Base-by-base conservation (phyloP, 257 asterid species). In the Schizonepeta tenuifolia region DNA sequence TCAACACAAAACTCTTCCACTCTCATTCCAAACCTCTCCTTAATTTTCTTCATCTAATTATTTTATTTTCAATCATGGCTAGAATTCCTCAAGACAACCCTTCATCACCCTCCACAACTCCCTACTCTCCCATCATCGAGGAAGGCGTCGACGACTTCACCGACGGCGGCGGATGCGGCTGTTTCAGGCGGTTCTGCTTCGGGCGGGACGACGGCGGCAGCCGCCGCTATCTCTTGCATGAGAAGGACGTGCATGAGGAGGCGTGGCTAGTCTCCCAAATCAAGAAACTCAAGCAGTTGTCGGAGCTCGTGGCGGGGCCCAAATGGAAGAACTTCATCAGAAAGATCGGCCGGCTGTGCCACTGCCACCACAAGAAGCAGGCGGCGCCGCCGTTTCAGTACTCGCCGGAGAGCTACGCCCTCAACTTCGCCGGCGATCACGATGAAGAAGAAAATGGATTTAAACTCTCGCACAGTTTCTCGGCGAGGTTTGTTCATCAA, bases 371-470 rank as follows among this genome's bases (percentile, higher is more conserved):
- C n/a, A 73, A 40, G 61, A 58, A 75, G 63, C 59, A 61, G 7
- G 7, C 70, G 71, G 11, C 26, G 70, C 35, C 73, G 56, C 79
- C 77, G 72, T 70, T 75, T 55, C 89, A 81, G 76, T 92, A 92
- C 38, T 86, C 86, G 51, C 95, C 96, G 35, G 76, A 82, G 53
- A 85, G 93, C 65, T 92, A 92, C 35, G 93, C 93, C 5, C 80
- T 89, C 11, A 92, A 92, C 51, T 92, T 92, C 44, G 88, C 79
- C 36, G 84, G 84, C 8, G 83, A 22, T 12, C 65, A 4, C 12
- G 84, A 58, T 1, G 47, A 50, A 6, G 86, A 84, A 46, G 90
- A 80, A 11, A 83, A 78, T 15, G 85, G 69, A 9, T 7, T 8
- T 7, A 75, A 31, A 50, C 55, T 79, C 31, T 35, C 59, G 65